Evolutionary conservation across 2,329 filamentous ascomycete species (phyloP).

Genomic region (Penicillium frequentans): DNA sequence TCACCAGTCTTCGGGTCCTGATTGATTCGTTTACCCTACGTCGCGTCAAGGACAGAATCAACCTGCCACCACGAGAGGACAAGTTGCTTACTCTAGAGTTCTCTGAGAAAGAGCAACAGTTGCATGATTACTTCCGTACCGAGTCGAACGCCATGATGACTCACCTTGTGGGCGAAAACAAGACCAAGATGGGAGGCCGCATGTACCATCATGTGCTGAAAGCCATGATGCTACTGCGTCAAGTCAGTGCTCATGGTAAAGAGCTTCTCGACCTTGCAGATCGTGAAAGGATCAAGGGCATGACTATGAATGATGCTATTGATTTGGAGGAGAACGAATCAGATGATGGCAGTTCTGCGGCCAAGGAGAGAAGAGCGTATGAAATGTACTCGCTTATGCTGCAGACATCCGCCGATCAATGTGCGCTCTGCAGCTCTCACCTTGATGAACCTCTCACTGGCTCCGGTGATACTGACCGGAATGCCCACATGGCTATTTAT

Average conservation of each 20-base stretch:
- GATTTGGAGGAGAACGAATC: constrained; percentile 76
- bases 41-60: constrained; percentile 86
- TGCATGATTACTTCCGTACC: constrained; percentile 83
- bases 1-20: constrained; percentile 77
- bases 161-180: constrained; percentile 66
- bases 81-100: constrained; percentile 74
- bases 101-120: constrained; percentile 66
- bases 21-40: constrained; percentile 94
- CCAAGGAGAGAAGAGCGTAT: constrained; percentile 73
- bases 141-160: constrained; percentile 79
- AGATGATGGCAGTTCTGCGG: constrained; percentile 51
- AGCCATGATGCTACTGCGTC: constrained; percentile 81
- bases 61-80: constrained; percentile 74
- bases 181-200: constrained; percentile 72
- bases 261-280: constrained; percentile 86
- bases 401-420: constrained; percentile 75
- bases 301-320: constrained; percentile 82
- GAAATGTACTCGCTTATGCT: constrained; percentile 82
- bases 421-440: constrained; percentile 67
- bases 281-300: constrained; percentile 73
- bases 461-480: constrained; percentile 53
- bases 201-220: constrained; percentile 94
- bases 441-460: constrained; percentile 57
- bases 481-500: constrained; percentile 65
- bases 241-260: constrained; percentile 91